Percentiles rank a stretch among this genome's conserved stretches.
phyloP scores from a whole-genome alignment of 2,329 filamentous ascomycete species.

The Talaromyces rugulosus region DNA sequence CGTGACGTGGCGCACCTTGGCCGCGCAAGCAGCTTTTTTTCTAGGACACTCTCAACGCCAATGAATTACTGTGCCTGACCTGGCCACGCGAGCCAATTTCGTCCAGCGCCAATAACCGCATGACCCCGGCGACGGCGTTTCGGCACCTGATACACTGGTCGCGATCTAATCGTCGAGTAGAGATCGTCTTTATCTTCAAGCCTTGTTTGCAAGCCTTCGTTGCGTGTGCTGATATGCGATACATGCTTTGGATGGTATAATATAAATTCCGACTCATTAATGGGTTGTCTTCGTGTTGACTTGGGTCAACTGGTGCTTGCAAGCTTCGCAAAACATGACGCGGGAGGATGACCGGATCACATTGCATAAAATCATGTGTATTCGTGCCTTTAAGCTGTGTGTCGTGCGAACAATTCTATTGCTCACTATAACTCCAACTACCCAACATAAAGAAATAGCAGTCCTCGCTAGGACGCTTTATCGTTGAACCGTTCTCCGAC shows the following conservation, averaged over 20 bases:
- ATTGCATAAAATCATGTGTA: background rate
- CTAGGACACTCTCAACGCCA: background rate
- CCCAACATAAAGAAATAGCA: background rate
- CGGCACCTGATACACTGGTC: background rate
- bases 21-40: background rate
- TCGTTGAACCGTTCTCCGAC: background rate
- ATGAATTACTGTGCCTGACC: conserved; percentile 1
- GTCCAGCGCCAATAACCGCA: background rate
- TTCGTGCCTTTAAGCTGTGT: background rate
- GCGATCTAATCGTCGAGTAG: background rate
- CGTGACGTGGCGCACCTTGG: background rate
- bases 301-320: background rate
- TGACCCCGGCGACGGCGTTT: background rate
- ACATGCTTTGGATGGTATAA: background rate
- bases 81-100: background rate
- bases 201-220: too few relatives aligned
- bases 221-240: background rate
- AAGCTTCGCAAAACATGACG: background rate
- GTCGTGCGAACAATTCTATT: background rate
- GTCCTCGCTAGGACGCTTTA: background rate
- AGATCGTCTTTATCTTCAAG: background rate
- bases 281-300: background rate
- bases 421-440: background rate
- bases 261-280: background rate
- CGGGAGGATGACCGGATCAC: background rate